These are phyloP conservation scores for Phytopythium boreale DNA, from an alignment of 352 stramenopile genomes.

Conservation along the genomic window DNA sequence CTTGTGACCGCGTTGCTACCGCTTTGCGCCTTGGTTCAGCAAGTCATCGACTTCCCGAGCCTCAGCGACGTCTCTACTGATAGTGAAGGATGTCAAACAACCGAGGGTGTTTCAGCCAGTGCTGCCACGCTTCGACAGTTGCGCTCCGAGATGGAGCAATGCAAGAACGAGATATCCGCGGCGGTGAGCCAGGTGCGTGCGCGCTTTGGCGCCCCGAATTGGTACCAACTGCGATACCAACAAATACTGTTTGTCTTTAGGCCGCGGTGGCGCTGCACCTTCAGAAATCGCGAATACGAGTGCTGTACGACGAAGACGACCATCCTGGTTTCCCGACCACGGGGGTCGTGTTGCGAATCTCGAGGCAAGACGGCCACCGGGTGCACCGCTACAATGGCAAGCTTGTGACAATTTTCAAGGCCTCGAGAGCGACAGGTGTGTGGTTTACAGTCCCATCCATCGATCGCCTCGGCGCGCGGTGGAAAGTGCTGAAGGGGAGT, in stretches of 20 bases:
- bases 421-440: slow-evolving; percentile 37
- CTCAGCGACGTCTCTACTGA: neutral
- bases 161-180: slow-evolving; percentile 22
- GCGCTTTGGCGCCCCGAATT: neutral
- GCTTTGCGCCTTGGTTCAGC: slow-evolving; percentile 18
- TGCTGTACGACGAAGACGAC: slow-evolving; percentile 34
- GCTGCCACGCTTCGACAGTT: slow-evolving; percentile 2
- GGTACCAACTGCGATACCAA: neutral
- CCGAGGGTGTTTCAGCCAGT: neutral
- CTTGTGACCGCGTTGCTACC: slow-evolving; percentile 4
- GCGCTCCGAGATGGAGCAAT: slow-evolving; percentile 14
- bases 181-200: slow-evolving; percentile 16
- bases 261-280: slow-evolving; percentile 24
- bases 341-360: slow-evolving; percentile 38
- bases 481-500: slow-evolving; percentile 22
- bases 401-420: slow-evolving; percentile 25
- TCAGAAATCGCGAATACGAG: slow-evolving; percentile 25
- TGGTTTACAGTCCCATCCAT: slow-evolving; percentile 37
- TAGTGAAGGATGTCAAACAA: neutral
- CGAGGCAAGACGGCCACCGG: slow-evolving; percentile 38
- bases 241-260: slow-evolving; percentile 10
- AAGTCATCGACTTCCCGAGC: neutral
- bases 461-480: slow-evolving; percentile 29
- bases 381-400: slow-evolving; percentile 27
- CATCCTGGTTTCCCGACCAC: slow-evolving; percentile 12